Base-by-base conservation (phyloP, 768 basidiomycete genomes). In the Chiua virens region DNA sequence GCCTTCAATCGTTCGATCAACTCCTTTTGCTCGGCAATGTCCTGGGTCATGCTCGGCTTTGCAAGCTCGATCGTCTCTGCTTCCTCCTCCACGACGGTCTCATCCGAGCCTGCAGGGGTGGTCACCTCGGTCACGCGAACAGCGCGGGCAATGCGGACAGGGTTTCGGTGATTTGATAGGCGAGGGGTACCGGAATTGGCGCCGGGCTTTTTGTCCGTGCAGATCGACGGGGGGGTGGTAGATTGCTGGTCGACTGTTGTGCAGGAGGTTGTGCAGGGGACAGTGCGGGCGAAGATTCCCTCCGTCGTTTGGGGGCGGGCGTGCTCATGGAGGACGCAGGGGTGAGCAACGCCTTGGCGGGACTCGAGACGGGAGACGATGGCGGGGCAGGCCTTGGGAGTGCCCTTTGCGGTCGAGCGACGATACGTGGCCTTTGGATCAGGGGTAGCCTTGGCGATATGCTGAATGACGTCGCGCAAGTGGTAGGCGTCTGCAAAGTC, bases 361-460 rank as follows among this genome's bases (percentile, higher is more conserved):
- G 49, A 25, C 32, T 54, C n/a, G 38, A 2, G n/a, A 58, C 63
- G 23, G 68, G 59, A 2, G 71, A 60, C 8, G 72, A 66, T 3
- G 64, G 55, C 1, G 64, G 55, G 15, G 27, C 60, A 0, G n/a
- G 67, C 64, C 47, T 67, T 68, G 11, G 70, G 60, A 1, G 66
- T 67, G 5, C 52, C 59, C 42, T 67, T 69, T 8, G 66, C 61
- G 0, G 74, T 74, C 2, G 89, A 89, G 57, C 89, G 84, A 54
- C 92, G 84, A 68, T 95, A 96, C 43, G 79, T 83, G 25, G 75
- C 80, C 30, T 75, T 79, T 1, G 92, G 89, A 66, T 94, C 93
- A 3, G 94, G 93, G 0, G 64, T 58, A 14, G 94, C 89, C 18
- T 79, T 75, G 36, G 86, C 80, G 30, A 96, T 83, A 7, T 79